A percentile compares a stretch with the other conserved stretches of the same genome.
Conservation (phyloP, 2,329 filamentous ascomycete genomes). For the Mariannaea sp. region DNA sequence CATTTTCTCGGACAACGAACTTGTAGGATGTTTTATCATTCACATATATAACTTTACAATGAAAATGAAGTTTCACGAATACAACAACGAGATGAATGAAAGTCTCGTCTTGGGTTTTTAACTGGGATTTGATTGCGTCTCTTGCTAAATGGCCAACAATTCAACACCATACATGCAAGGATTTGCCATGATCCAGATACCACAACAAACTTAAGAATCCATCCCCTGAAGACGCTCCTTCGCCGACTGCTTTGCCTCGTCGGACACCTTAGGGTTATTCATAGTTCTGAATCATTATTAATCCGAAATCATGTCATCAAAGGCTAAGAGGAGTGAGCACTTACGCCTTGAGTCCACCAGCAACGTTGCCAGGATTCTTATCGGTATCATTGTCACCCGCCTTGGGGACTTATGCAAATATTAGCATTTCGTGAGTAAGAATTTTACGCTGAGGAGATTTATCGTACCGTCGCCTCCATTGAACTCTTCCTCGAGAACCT, state of each 20-base stretch:
- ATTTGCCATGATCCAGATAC: neutral
- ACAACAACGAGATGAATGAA: too few species aligned
- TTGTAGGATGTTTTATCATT: neutral
- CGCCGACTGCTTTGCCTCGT: slow-evolving; percentile 61
- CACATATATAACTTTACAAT: too few species aligned
- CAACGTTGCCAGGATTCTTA: slow-evolving; percentile 61
- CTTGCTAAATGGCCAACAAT: too few species aligned
- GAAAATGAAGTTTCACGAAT: too few species aligned
- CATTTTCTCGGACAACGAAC: neutral
- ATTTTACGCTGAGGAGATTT: neutral
- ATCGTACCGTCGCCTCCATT: slow-evolving; percentile 47
- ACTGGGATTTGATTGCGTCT: too few species aligned
- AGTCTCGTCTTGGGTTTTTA: too few species aligned
- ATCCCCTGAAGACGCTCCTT: slow-evolving; percentile 52
- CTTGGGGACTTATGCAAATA: slow-evolving; percentile 35
- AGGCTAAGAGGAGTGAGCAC: slow-evolving; percentile 24
- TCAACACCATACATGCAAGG: too few species aligned
- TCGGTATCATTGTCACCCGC: slow-evolving; percentile 41
- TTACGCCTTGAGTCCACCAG: slow-evolving; percentile 57
- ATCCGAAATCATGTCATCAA: neutral
- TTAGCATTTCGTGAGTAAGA: too few species aligned
- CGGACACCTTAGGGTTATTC: slow-evolving; percentile 61
- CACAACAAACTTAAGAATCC: slow-evolving; percentile 14
- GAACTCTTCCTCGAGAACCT: slow-evolving; percentile 57
- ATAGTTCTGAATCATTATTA: slow-evolving; percentile 47